These are phyloP conservation scores for Paraphaeosphaeria sporulosa DNA, from an alignment of 2,329 filamentous ascomycete species.

Conservation along the genomic window DNA sequence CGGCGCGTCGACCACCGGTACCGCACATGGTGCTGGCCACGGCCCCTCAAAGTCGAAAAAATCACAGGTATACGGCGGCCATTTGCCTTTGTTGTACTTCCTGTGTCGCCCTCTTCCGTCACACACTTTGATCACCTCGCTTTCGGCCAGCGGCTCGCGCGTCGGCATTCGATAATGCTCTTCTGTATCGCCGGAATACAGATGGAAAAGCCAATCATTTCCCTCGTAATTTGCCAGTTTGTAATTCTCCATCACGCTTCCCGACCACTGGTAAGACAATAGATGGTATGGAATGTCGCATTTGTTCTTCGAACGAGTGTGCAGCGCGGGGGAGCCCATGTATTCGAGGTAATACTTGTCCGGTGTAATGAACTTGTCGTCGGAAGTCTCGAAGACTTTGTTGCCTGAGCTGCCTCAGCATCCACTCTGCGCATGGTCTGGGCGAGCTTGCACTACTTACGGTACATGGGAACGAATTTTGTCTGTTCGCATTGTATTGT, in stretches of 20 bases:
- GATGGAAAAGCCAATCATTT: constrained; percentile 14
- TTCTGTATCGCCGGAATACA: constrained; percentile 7
- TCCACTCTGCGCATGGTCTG: neutral
- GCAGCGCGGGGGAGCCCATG: constrained; percentile 6
- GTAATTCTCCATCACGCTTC: neutral
- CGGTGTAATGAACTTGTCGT: neutral
- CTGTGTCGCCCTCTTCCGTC: constrained; percentile 2
- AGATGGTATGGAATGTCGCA: constrained; percentile 13
- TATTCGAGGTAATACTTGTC: constrained; percentile 15
- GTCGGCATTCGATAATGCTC: constrained; percentile 1
- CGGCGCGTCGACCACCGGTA: neutral
- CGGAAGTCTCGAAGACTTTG: constrained; percentile 6
- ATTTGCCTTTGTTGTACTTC: neutral
- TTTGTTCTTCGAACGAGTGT: neutral
- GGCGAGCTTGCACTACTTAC: neutral
- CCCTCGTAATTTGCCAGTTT: constrained; percentile 11
- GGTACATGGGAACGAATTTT: constrained; percentile 12
- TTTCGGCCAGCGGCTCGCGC: neutral
- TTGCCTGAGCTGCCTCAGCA: constrained; percentile 1
- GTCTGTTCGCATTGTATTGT: constrained; percentile 4
- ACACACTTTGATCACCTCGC: constrained; percentile 3
- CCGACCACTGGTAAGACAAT: neutral
- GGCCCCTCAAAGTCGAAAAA: neutral
- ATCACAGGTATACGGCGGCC: neutral
- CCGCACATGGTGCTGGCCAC: neutral